Percentiles rank a stretch among this genome's conserved stretches.
Evolutionary conservation across 2,329 filamentous ascomycete genomes (phyloP).

Genomic region (Knufia fluminis): DNA sequence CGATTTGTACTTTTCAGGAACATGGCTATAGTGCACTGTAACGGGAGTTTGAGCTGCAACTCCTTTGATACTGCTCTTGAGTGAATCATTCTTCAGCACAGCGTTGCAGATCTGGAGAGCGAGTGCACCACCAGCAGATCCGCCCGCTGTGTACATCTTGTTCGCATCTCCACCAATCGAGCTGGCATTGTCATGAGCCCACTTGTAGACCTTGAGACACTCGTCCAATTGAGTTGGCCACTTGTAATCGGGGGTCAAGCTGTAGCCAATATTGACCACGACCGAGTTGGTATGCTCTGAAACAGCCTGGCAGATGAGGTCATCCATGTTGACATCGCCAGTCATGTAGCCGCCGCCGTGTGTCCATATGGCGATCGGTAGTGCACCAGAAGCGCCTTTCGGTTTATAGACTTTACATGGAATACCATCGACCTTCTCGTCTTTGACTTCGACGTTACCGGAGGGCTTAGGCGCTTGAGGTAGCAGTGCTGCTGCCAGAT

Average conservation of each 20-base stretch:
- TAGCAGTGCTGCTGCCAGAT: slow-evolving; percentile 14
- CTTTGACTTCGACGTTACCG: slow-evolving; percentile 18
- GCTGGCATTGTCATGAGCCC: slow-evolving; percentile 19
- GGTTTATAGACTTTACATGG: slow-evolving; percentile 19
- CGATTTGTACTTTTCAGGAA: slow-evolving; percentile 29
- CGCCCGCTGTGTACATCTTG: slow-evolving; percentile 30
- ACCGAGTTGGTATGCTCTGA: slow-evolving; percentile 26
- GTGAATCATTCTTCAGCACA: slow-evolving; percentile 30
- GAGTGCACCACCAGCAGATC: slow-evolving; percentile 32
- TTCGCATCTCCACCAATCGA: slow-evolving; percentile 18
- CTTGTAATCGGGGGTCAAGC: slow-evolving; percentile 20
- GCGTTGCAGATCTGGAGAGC: slow-evolving; percentile 31
- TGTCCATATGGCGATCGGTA: slow-evolving; percentile 21
- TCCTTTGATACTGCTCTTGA: slow-evolving; percentile 28
- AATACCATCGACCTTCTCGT: slow-evolving; percentile 19
- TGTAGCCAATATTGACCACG: slow-evolving; percentile 32
- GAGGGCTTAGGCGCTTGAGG: slow-evolving; percentile 16
- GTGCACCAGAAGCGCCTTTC: slow-evolving; percentile 16
- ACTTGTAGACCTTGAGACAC: slow-evolving; percentile 18
- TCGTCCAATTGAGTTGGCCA: slow-evolving; percentile 20
- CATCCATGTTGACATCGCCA: slow-evolving; percentile 30
- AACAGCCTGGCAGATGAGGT: slow-evolving; percentile 28
- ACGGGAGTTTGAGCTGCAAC: slow-evolving; percentile 31
- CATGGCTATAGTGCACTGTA: slow-evolving; percentile 29
- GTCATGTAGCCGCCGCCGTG: slow-evolving; percentile 25